Base-by-base conservation (phyloP, 108 stramenopile species). In the Cyclotella kingstonii region DNA sequence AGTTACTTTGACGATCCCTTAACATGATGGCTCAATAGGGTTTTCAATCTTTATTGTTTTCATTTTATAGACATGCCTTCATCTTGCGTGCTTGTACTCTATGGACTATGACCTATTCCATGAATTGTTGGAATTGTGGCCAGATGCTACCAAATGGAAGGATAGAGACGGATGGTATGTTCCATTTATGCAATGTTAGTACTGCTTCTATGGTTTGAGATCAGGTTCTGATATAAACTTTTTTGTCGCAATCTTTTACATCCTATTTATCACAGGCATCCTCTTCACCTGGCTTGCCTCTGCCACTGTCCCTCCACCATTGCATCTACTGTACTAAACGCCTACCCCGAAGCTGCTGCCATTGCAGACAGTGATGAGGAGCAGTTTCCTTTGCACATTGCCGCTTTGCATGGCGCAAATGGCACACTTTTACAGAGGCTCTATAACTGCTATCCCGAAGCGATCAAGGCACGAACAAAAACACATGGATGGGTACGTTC, bases 361-460 rank as follows among this genome's bases (percentile, higher is more conserved):
- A 67, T 67, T 35, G 62, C 70, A 11, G 69, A 70, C 41, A 67
- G 42, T 14, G 49, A 46, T 12, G 77, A 78, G 35, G 48, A 55
- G 48, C 69, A 72, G 28, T 67, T 67, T 14, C 77, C 78, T 2
- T 46, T 79, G 28, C 78, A 79, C 22, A 65, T 79, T 46, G 78
- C 73, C 4, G 72, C 72, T 10, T 56, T 69, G 17, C 61, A 79
- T 45, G 68, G 73, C 6, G 59, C 68, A 3, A 56, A 74, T 34
- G 54, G 51, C 6, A 68, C 68, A 10, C 36, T 62, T 7, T 57
- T 79, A 22, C 60, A 79, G 48, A 35, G 54, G 0, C 42, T 79
- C 42, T 63, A 69, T 34, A 60, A 79, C 26, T 62, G 60, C 47
- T 68, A 75, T 45, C 78, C 78, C 1, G 73, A 74, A 18, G 78